These are phyloP conservation scores for Scutellaria baicalensis DNA, from an alignment of 257 asterid genomes.

Conservation along the genomic window DNA sequence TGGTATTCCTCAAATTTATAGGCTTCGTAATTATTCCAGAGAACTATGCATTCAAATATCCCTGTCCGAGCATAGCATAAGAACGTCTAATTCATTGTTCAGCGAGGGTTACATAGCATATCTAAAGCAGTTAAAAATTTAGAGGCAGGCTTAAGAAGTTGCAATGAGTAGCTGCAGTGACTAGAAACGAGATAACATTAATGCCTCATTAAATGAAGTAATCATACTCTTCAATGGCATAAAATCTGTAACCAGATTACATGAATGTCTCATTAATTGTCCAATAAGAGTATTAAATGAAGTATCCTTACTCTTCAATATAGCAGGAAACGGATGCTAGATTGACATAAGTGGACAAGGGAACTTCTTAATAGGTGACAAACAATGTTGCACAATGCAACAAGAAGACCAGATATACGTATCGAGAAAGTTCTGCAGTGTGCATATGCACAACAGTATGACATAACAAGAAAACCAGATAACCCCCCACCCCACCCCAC, in stretches of 20 bases:
- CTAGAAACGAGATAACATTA: not conserved
- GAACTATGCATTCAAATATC: not conserved
- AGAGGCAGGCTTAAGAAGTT: not conserved
- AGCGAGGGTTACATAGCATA: not conserved
- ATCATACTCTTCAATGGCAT: not conserved
- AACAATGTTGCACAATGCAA: not conserved
- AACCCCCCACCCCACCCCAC: too few species aligned
- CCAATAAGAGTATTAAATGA: not conserved
- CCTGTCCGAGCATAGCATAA: not conserved
- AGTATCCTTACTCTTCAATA: not conserved
- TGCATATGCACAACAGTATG: not conserved
- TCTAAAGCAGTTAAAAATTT: not conserved
- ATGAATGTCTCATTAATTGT: not conserved
- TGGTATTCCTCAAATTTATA: not conserved
- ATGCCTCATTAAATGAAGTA: not conserved
- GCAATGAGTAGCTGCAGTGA: not conserved
- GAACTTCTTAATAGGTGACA: not conserved
- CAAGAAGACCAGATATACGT: not conserved
- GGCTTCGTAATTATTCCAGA: not conserved
- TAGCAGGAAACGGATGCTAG: not conserved
- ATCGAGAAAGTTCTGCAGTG: not conserved
- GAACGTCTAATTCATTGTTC: not conserved
- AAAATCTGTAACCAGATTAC: not conserved
- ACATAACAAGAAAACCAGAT: not conserved
- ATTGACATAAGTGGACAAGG: not conserved